A percentile compares a stretch with the other conserved stretches of the same genome.
Conservation (phyloP, 768 basidiomycete species). For the Termitomyces heimii region DNA sequence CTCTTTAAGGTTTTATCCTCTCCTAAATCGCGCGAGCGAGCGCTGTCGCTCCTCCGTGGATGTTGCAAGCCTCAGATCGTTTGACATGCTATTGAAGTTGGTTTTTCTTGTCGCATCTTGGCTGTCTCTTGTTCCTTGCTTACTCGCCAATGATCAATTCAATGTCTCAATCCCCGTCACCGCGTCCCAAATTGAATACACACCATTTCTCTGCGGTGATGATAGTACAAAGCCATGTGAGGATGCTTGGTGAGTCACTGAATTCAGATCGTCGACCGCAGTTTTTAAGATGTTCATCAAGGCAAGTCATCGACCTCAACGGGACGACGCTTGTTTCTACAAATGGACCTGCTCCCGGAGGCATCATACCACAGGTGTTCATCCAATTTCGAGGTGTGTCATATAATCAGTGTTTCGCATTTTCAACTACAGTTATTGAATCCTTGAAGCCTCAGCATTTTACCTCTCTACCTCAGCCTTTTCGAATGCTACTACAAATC, state of each 20-base stretch:
- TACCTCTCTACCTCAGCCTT: constrained; percentile 34
- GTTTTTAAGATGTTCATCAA: constrained; percentile 4
- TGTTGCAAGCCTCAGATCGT: constrained; percentile 2
- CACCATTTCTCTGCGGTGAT: constrained; percentile 40
- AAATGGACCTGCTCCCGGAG: constrained; percentile 34
- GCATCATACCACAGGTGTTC: constrained; percentile 53
- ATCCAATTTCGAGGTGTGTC: constrained; percentile 45
- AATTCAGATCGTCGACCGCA: neutral
- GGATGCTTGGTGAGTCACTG: constrained; percentile 36
- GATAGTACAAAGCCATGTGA: constrained; percentile 24
- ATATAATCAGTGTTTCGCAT: neutral
- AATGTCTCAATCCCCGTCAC: constrained; percentile 34
- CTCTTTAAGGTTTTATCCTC: neutral
- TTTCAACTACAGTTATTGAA: neutral
- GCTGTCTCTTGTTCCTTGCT: constrained; percentile 5
- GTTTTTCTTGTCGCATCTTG: constrained; percentile 4
- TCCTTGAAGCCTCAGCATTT: constrained; percentile 33
- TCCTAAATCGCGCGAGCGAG: neutral
- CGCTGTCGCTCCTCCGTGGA: neutral
- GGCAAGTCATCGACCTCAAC: constrained; percentile 14
- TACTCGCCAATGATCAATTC: constrained; percentile 5
- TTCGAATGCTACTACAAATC: constrained; percentile 48
- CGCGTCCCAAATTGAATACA: constrained; percentile 37
- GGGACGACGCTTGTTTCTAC: constrained; percentile 27
- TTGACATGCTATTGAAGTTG: constrained; percentile 5